Conservation (phyloP, 108 stramenopile species). For the Pseudonitzschia pungens region DNA sequence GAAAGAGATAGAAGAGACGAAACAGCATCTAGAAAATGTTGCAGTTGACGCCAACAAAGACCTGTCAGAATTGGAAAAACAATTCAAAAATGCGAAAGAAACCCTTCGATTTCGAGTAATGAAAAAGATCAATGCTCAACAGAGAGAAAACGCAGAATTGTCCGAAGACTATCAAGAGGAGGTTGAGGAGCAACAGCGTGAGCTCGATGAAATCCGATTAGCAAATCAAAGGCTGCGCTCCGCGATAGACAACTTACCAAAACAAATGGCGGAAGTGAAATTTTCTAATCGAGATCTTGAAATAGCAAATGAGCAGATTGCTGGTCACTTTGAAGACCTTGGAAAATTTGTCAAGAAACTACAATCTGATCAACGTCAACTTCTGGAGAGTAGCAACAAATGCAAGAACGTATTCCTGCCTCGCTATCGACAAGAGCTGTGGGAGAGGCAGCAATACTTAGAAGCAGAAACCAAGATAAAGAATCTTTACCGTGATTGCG, state of each 20-base stretch:
- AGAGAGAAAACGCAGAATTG: slow-evolving; percentile 13
- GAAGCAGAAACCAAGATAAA: slow-evolving; percentile 27
- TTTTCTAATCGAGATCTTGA: slow-evolving; percentile 10
- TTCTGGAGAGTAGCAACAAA: slow-evolving; percentile 15
- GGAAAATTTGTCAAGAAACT: slow-evolving; percentile 24
- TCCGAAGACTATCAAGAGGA: slow-evolving; percentile 21
- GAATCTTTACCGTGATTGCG: slow-evolving; percentile 20
- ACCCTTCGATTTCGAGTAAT: slow-evolving; percentile 9
- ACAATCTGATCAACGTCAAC: slow-evolving; percentile 23
- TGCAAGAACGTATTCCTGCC: slow-evolving; percentile 33
- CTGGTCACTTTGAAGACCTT: slow-evolving; percentile 16
- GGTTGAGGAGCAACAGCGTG: slow-evolving; percentile 22
- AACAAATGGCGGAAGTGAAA: slow-evolving; percentile 26
- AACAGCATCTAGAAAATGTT: slow-evolving; percentile 1
- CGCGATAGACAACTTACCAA: slow-evolving; percentile 10
- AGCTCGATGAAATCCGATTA: slow-evolving; percentile 22
- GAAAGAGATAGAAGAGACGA: slow-evolving; percentile 18
- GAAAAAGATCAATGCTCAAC: slow-evolving; percentile 17
- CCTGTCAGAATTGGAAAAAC: slow-evolving; percentile 15
- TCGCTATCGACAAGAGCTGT: slow-evolving; percentile 28
- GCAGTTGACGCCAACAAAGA: slow-evolving; percentile 9
- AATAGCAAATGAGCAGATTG: slow-evolving; percentile 20
- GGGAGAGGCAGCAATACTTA: slow-evolving; percentile 15
- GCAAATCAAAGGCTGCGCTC: slow-evolving; percentile 28
- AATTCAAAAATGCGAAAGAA: slow-evolving; percentile 17